phyloP scores from a whole-genome alignment of 2,329 filamentous ascomycete genomes.

The Aspergillus ustus region DNA sequence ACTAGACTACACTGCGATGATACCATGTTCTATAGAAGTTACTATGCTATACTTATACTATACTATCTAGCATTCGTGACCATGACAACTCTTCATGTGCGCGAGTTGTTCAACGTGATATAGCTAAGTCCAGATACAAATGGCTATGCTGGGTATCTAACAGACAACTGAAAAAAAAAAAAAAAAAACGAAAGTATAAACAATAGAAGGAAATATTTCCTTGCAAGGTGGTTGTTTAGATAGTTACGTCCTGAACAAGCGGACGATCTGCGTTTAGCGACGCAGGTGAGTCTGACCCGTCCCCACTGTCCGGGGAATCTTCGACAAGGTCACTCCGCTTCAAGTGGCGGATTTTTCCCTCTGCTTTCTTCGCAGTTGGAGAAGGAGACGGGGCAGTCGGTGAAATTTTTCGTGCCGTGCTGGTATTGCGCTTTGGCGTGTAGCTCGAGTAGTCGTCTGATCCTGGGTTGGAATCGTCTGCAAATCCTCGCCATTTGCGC shows the following conservation, averaged over 20 bases:
- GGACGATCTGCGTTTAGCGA: slow-evolving; percentile 16
- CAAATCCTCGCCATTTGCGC: slow-evolving; percentile 93
- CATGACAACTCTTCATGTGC: slow-evolving; percentile 9
- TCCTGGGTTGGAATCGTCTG: slow-evolving; percentile 33
- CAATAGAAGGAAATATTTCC: background rate
- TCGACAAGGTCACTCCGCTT: slow-evolving; percentile 24
- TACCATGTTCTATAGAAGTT: slow-evolving; percentile 4
- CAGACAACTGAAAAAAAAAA: slow-evolving; percentile 11
- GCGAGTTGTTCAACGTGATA: background rate
- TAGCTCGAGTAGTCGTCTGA: slow-evolving; percentile 32
- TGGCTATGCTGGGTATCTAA: slow-evolving; percentile 24
- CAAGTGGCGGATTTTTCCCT: slow-evolving; percentile 8
- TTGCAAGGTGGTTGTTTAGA: background rate
- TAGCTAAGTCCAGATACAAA: slow-evolving; percentile 8
- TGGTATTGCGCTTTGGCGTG: slow-evolving; percentile 30
- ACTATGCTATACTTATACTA: background rate
- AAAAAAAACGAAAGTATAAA: background rate
- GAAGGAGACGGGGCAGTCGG: slow-evolving; percentile 12
- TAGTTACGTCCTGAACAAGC: background rate
- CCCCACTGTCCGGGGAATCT: slow-evolving; percentile 38
- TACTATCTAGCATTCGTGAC: background rate
- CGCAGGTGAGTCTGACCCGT: slow-evolving; percentile 32
- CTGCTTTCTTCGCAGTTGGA: slow-evolving; percentile 13
- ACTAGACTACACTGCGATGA: background rate
- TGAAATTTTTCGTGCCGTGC: slow-evolving; percentile 10